Evolutionary conservation across 371 early-diverging fungal species (phyloP).

Genomic region (Massospora cicadina): DNA sequence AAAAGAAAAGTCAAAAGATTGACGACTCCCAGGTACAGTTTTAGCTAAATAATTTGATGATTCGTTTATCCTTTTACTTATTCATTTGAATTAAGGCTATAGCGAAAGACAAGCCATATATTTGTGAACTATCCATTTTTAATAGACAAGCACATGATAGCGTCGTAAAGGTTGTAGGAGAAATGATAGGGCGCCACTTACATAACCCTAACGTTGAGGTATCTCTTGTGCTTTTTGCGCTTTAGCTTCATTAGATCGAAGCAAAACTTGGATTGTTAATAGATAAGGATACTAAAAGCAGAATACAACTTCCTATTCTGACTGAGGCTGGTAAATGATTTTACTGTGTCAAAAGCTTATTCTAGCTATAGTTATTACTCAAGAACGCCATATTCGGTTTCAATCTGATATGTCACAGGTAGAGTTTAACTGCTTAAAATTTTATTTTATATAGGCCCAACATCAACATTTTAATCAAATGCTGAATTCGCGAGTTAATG

Average conservation of each 20-base stretch:
- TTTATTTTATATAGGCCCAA: conserved; percentile 3
- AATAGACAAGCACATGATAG: background rate
- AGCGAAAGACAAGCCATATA: background rate
- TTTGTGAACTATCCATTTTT: background rate
- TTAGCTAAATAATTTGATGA: background rate
- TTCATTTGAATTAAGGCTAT: background rate
- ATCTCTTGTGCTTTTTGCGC: background rate
- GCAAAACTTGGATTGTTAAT: background rate
- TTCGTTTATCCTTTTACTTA: background rate
- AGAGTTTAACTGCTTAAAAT: background rate
- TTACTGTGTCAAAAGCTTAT: background rate
- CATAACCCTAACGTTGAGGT: background rate
- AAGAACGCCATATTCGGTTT: background rate
- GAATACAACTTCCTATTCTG: background rate
- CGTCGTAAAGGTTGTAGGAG: background rate
- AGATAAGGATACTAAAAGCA: background rate
- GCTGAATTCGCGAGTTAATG: background rate
- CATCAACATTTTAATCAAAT: conserved; percentile 4
- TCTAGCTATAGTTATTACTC: background rate
- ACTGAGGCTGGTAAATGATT: conserved; percentile 1
- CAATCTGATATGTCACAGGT: background rate
- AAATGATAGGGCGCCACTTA: background rate
- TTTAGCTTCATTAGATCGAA: background rate
- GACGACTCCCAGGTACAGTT: background rate
- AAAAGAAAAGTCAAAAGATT: background rate